These are phyloP conservation scores for Entamoeba histolytica DNA, from an alignment of 208 protist genomes.

Conservation along the genomic window DNA sequence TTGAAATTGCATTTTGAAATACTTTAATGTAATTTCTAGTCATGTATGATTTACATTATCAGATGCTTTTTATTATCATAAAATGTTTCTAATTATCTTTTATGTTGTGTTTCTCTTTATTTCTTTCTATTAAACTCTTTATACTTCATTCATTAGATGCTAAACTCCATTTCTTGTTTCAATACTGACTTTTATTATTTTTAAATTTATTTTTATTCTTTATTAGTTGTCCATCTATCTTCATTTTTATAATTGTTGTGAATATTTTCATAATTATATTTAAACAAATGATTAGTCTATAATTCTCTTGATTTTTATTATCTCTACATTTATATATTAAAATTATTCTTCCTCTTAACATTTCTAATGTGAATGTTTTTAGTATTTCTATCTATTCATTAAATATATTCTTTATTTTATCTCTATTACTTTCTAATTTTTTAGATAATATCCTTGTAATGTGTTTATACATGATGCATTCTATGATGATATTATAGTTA, in stretches of 20 bases:
- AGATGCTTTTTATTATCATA: not conserved
- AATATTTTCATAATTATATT: not conserved
- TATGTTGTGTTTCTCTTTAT: not conserved
- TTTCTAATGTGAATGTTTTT: not conserved
- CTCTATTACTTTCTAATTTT: no score
- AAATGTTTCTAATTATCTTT: no score
- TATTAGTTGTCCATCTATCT: not conserved
- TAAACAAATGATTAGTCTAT: not conserved
- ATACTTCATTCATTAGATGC: not conserved
- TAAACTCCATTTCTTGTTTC: not conserved
- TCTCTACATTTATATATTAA: not conserved
- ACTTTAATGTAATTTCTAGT: not conserved
- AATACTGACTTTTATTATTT: not conserved
- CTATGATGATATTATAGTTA: no score
- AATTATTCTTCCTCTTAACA: not conserved
- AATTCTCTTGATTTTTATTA: not conserved
- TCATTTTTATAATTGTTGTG: not conserved
- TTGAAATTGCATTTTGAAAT: not conserved
- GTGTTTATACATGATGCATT: no score
- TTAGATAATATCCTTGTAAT: no score
- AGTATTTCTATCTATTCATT: no score
- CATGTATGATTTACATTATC: not conserved
- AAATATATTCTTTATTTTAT: no score
- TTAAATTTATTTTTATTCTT: not conserved
- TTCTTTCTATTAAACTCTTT: not conserved